Evolutionary conservation across 495 filamentous ascomycete species (phyloP), one percentile per base, ranked within the genome.

Genomic region (Penicillium longicatenatum): DNA sequence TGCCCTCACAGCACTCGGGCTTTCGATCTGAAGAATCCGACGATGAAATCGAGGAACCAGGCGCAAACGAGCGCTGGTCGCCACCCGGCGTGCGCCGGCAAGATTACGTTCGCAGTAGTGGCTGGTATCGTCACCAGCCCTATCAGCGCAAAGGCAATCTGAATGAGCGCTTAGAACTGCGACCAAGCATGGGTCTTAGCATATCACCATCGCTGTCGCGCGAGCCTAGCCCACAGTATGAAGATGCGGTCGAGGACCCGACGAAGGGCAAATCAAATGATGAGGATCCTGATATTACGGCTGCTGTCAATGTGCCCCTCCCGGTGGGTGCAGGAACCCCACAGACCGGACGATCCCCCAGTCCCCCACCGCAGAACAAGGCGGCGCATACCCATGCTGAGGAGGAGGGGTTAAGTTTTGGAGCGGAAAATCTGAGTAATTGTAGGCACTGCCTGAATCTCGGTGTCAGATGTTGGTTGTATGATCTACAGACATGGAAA

Each of bases 1-100:
- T 89, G 53, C 90, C 87, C 16, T 87, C 86, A 24, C 82, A 88
- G 68, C 88, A 90, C 75, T 92, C 88, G 46, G 90, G 87, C 43
- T 92, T 91, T 76, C 83, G 85, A 63, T 88, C 82, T 7, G 84
- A 84, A 50, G 79, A 84, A 43, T 85, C 83, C 30, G 82, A 84
- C 58, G 63, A 55, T 31, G 76, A 75, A 43, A 59, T 75, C 2
- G 72, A 71, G 7, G 75, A 78, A 16, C 71, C 75, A 12, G 67
- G 63, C 1, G 61, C 67, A 3, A 53, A 49, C 21, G 79, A 77
- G 19, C 79, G 77, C 39, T 87, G 83, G 82, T 82, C 82, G 43
- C 86, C 86, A 31, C 86, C 86, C 0, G 83, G 81, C 4, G 82
- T 75, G 47, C 70, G 82, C 70, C 73, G 76, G 49, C 78, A 82